Base-by-base conservation (phyloP, 78 protist species). In the Guillardia theta region DNA sequence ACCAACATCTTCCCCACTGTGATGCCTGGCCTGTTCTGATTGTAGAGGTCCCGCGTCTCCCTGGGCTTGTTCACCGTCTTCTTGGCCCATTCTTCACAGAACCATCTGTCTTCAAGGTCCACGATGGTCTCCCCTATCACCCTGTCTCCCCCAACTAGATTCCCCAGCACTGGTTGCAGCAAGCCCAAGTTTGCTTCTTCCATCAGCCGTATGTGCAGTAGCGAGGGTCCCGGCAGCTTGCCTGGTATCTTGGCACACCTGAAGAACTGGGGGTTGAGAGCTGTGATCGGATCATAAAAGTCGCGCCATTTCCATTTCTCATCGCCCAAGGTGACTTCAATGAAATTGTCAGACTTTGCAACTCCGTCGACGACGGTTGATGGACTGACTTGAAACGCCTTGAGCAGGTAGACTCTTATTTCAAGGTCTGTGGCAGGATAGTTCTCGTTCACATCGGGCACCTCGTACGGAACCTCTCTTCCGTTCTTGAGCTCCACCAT, bases 61-160 rank as follows among this genome's bases (percentile, higher is more conserved):
- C 90, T 19, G 10, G 90, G 90, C 33, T 78, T 78, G 41, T 70
- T 24, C 10, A 70, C 83, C 41, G 90, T 78, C 90, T 78, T 43
- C 1, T n/a, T 19, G 1, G 18, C 3, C 90, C 90, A 78, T 30
- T 78, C 90, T 8, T 78, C 48, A 19, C 90, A 78, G 48, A 43
- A 78, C 90, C 90, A 78, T 1, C 90, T 45, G 48, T 78, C 90
- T 30, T 78, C 90, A n/a, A 78, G 90, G 48, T 43, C 48, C 43
- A 78, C 48, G 83, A 70, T 33, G 1, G 83, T 70, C 41, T 70
- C 83, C n/a, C 83, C 83, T 15, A 70, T 70, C 70, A 27, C 70
- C 1, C 27, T 30, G 70, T 9, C 21, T 24, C 27, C 70, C 2
- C 27, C 27, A 30, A 6, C 70, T 0, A 58, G 58, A 15, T 15